Evolutionary conservation across 2,329 filamentous ascomycete genomes (phyloP).

Genomic region (Dactylella cylindrospora): DNA sequence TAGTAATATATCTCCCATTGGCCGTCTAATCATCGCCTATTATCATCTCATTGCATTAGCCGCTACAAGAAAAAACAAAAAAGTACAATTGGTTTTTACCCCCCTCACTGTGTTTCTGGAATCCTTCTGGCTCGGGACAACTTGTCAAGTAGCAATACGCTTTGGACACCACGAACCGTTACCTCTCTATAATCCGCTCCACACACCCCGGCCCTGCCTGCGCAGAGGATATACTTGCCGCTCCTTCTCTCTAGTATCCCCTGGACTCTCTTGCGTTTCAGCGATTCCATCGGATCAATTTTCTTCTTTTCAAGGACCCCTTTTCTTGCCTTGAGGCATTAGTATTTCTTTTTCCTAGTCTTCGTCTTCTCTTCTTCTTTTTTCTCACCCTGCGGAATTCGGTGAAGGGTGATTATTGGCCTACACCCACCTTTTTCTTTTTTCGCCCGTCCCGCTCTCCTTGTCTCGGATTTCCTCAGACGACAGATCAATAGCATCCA

Average conservation of each 20-base stretch:
- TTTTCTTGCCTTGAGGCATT: too few species aligned
- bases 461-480: slow-evolving; percentile 43
- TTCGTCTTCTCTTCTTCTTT: slow-evolving; percentile 4
- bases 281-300: slow-evolving; percentile 34
- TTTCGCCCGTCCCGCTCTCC: slow-evolving; percentile 22
- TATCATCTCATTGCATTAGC: slow-evolving; percentile 4
- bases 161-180: slow-evolving; percentile 1
- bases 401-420: slow-evolving; percentile 28
- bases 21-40: slow-evolving; percentile 2
- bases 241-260: slow-evolving; percentile 14
- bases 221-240: slow-evolving; percentile 15
- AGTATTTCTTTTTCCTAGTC: too few species aligned
- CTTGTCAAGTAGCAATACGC: slow-evolving; percentile 41
- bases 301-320: slow-evolving; percentile 2
- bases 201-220: slow-evolving; percentile 1
- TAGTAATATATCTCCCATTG: slow-evolving; percentile 26
- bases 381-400: slow-evolving; percentile 7
- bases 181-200: slow-evolving; percentile 32
- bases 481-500: slow-evolving; percentile 31
- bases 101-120: neutral
- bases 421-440: slow-evolving; percentile 19
- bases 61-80: too few species aligned
- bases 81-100: slow-evolving; percentile 13
- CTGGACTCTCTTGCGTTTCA: slow-evolving; percentile 29
- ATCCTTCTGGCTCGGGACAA: slow-evolving; percentile 40